phyloP scores from a whole-genome alignment of 23 red algal genomes.

The Chondrus crispus region DNA sequence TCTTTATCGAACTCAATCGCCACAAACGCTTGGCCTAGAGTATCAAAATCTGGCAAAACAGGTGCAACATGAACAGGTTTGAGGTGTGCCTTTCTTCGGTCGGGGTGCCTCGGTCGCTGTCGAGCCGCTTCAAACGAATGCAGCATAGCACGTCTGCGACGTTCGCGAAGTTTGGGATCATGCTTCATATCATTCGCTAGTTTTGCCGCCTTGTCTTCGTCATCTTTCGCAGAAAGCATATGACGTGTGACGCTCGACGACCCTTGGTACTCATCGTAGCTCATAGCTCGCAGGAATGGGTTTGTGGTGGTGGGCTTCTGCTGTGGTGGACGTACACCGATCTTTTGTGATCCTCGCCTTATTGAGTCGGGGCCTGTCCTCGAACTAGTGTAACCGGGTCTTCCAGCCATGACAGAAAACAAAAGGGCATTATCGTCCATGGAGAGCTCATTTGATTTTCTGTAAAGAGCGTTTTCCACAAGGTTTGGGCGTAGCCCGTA shows the following conservation, averaged over 20 bases:
- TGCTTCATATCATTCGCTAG: conserved; percentile 21
- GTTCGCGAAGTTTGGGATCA: not conserved
- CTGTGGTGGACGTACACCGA: conserved; percentile 12
- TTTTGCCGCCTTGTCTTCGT: conserved; percentile 30
- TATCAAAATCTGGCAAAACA: conserved; percentile 46
- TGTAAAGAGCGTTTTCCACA: conserved; percentile 14
- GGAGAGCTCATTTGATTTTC: not conserved
- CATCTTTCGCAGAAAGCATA: conserved; percentile 5
- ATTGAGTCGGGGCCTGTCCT: not conserved
- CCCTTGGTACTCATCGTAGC: conserved; percentile 53
- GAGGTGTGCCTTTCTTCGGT: conserved; percentile 24
- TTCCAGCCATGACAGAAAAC: conserved; percentile 4
- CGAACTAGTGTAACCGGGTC: not conserved
- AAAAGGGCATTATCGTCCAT: conserved; percentile 40
- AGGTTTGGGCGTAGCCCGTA: conserved; percentile 54
- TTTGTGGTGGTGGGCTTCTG: not conserved
- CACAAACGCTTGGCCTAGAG: conserved; percentile 13
- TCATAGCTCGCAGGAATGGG: conserved; percentile 61
- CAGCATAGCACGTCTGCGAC: conserved; percentile 8
- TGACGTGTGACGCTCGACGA: not conserved
- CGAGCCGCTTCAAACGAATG: conserved; percentile 31
- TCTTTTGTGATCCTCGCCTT: not conserved
- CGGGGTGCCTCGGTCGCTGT: conserved; percentile 41
- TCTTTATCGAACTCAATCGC: conserved; percentile 44
- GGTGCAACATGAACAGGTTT: conserved; percentile 22